Evolutionary conservation across 768 basidiomycete genomes (phyloP).

Genomic region (Boletus coccyginus): DNA sequence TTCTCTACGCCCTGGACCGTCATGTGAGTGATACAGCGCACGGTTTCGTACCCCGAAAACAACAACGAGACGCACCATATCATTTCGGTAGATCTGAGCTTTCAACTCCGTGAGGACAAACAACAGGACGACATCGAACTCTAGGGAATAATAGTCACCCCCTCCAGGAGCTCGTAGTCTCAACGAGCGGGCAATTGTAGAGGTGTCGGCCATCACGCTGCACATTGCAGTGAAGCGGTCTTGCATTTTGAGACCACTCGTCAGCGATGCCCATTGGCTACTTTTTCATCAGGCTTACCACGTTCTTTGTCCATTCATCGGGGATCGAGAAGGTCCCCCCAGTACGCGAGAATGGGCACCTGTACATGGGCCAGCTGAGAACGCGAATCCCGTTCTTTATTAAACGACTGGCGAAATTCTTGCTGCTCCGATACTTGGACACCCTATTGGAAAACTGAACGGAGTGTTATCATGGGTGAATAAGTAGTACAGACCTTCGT

Average conservation of each 20-base stretch:
- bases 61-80: constrained; percentile 30
- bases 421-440: constrained; percentile 19
- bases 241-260: background rate
- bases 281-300: background rate
- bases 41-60: too few relatives aligned
- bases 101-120: constrained; percentile 53
- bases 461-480: background rate
- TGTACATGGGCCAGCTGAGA: background rate
- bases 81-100: constrained; percentile 48
- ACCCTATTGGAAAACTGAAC: background rate
- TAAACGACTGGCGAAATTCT: constrained; percentile 17
- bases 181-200: constrained; percentile 1
- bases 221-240: constrained; percentile 13
- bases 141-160: constrained; percentile 21
- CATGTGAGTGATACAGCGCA: background rate
- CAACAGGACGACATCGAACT: constrained; percentile 40
- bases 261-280: background rate
- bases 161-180: background rate
- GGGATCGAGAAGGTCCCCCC: constrained; percentile 8
- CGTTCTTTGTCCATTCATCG: constrained; percentile 13
- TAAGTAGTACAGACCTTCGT: constrained; percentile 16
- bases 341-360: constrained; percentile 13
- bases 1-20: constrained; percentile 14
- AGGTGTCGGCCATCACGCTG: constrained; percentile 9
- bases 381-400: background rate